Base-by-base conservation (phyloP, 352 stramenopile genomes). In the Pythium biforme region DNA sequence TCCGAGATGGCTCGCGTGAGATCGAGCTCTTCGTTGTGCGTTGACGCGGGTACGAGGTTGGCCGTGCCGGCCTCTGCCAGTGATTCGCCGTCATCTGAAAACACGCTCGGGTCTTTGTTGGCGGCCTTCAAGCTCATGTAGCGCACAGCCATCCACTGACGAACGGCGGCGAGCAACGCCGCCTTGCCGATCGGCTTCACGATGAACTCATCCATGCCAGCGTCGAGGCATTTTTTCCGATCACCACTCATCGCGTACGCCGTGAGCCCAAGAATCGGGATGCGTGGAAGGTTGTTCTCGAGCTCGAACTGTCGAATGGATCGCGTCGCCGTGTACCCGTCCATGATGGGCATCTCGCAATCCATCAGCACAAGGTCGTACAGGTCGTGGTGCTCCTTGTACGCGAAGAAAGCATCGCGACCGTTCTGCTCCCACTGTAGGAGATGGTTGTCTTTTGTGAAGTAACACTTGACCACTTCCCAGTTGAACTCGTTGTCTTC, bases 401-500 rank as follows among this genome's bases (percentile, higher is more conserved):
- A 93, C 56, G 85, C 81, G 23, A 79, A 52, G 59, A 81, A 81
- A 20, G 86, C 86, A 37, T 92, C 80, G 19, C 75, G 70, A 1
- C 86, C 86, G 50, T 94, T 94, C 20, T 81, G 82, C 52, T 91
- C 83, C 85, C 85, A 94, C 53, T 92, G 85, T 20, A 94, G 60
- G 12, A 91, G 54, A 56, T 94, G 85, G 48, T 94, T 87, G 46
- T 90, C 85, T 49, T 91, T 77, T 47, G 77, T 80, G 55, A 89
- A 89, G 54, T 90, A 95, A 62, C 82, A 92, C 57, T 94, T 94
- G 41, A 96, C 84, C 8, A 96, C 86, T 70, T 96, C 86, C 88
- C 86, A 95, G 47, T 96, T 96, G 62, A 96, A 94, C 50, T 96
- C 86, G 47, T 96, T 96, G 68, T 96, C 88, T 74, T 96, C 88